Base-by-base conservation (phyloP, 257 asterid genomes). In the Solanum arcanum region DNA sequence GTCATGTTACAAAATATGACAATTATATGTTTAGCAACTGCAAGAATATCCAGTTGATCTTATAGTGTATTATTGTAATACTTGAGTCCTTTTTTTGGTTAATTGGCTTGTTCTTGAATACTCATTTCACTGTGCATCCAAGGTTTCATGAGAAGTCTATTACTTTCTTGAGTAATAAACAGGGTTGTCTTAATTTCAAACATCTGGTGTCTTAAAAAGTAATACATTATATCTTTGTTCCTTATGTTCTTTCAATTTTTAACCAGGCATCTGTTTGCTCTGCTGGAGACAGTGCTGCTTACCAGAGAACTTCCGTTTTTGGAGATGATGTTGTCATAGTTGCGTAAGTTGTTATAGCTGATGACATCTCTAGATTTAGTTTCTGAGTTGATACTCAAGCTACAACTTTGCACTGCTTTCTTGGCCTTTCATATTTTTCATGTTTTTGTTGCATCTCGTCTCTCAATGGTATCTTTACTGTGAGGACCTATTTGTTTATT, bases 251-350 rank as follows among this genome's bases (percentile, higher is more conserved):
- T 74, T 87, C 66, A 27, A 42, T 66, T 90, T 83, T 88, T 87
- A 56, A 42, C 60, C 94, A 97, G 99, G 97, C 99, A 15, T 95
- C 98, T 74, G 86, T 89, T 29, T 97, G 99, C 89, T 86, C 94
- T 41, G 97, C 99, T 59, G 99, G 99, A 77, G 98, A 97, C 82
- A 93, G 98, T 93, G 98, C 99, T 88, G 94, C 99, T 75, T 97
- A 97, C 89, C 98, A 95, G 12, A 91, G 99, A 88, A 91, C 96
- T 74, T 97, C 98, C 78, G 93, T 93, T 49, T 97, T 92, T 87
- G 99, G 98, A 76, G 98, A 97, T 87, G 99, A 97, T 89, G 98
- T 97, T 52, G 99, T 97, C 88, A 95, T 95, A 31, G 99, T 97
- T 86, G 99, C 98, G 99, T 97, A 95, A 94, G 99, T 91, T 83